Evolutionary conservation across 116 monocot species (phyloP), one percentile per base, ranked within the genome.

Genomic region (Cymodocea nodosa): DNA sequence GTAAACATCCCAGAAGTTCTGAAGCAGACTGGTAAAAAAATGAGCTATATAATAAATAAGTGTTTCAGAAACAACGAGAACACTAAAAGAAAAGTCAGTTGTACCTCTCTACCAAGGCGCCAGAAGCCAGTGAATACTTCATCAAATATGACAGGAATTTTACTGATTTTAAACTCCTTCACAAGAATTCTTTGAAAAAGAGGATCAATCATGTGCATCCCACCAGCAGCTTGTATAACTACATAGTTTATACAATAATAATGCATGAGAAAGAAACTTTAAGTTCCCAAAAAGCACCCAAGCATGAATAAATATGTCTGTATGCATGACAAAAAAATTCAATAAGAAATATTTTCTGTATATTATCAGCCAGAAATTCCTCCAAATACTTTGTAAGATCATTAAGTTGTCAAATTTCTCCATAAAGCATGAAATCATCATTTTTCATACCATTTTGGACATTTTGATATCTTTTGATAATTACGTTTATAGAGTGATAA

Each of bases 51-150:
- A 37, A 36, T 62, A 18, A 62, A 62, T 9, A 18, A 62, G 18
- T n/a, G 16, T 49, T 9, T 23, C 16, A 69, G 25, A 49, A 1
- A 68, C 15, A 49, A 59, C 0, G 2, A 68, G 55, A 30, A 35
- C 16, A 50, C 50, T 4, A 50, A 50, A n/a, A 61, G 12, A 62
- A 61, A 10, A 48, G 18, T 2, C 18, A 20, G 9, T 14, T 17
- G 2, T 64, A 88, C 93, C 81, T 97, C 91, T 73, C 75, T 75
- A 14, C 97, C 97, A 37, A 97, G 83, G 58, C 97, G 97, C 97
- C 97, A 97, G 63, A 97, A 97, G 35, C 97, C 97, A 52, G 91
- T 84, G 70, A 97, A 97, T 23, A 97, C 91, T 75, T 97, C 97
- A 78, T 97, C 97, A 71, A 88, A 97, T 74, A 97, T 84, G 15